Evolutionary conservation across 2,329 filamentous ascomycete genomes (phyloP).

Genomic region (Magnaporthiopsis incrustans): DNA sequence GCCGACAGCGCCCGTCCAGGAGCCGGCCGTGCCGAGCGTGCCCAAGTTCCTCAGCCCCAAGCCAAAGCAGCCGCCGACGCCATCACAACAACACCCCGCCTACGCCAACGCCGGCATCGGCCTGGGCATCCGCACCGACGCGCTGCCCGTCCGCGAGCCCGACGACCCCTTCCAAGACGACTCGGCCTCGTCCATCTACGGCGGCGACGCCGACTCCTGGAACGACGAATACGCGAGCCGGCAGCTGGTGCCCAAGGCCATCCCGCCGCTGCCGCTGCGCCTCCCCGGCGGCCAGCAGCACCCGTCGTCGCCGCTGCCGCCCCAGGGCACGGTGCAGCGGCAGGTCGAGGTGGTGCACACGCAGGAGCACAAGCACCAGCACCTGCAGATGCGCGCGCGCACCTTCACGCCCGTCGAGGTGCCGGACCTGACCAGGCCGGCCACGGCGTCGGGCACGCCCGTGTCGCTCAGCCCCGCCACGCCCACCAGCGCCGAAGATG

Average conservation of each 20-base stretch:
- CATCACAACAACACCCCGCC: not conserved
- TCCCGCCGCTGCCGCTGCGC: conserved; percentile 5
- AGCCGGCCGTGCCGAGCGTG: conserved; percentile 1
- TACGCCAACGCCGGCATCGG: not conserved
- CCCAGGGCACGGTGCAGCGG: not conserved
- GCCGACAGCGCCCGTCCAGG: not conserved
- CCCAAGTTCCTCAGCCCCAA: not conserved
- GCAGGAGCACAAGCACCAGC: not conserved
- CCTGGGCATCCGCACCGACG: conserved; percentile 2
- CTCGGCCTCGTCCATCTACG: not conserved
- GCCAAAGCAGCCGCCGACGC: not conserved
- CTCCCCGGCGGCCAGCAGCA: not conserved
- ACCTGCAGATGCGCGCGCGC: not conserved
- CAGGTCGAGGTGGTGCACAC: not conserved
- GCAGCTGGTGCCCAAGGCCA: not conserved
- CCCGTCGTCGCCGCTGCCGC: conserved; percentile 1
- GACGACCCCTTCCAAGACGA: not conserved
- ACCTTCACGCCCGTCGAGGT: conserved; percentile 3
- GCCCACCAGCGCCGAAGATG: not conserved
- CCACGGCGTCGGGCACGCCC: conserved; percentile 1
- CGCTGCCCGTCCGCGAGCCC: not conserved
- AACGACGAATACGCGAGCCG: conserved; percentile 1
- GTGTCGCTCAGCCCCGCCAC: conserved; percentile 5
- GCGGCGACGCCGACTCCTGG: not conserved
- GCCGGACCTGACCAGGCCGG: conserved; percentile 4